Evolutionary conservation across 257 asterid species (phyloP), one percentile per base, ranked within the genome.

Genomic region (Solanum medicagineum): DNA sequence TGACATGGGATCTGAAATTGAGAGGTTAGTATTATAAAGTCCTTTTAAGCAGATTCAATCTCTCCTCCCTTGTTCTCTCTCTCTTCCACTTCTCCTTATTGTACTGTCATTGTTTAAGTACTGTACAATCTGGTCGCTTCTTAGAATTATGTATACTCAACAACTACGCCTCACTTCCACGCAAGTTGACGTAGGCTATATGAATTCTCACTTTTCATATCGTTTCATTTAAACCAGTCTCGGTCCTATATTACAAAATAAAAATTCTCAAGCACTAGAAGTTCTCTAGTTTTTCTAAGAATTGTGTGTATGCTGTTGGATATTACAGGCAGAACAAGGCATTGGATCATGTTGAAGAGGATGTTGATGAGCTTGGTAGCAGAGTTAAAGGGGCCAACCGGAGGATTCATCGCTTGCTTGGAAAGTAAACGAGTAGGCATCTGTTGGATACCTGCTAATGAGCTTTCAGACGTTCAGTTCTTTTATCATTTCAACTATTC

Each of bases 1-100:
- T 42, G 93, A 89, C 87, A 91, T 91, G 93, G 92, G 92, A 53
- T 84, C 88, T 22, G 92, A 91, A 84, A 85, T 90, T 59, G 91
- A 85, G 62, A 87, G 87, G 92, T 90, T n/a, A 40, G 82, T 77
- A 14, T 24, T 22, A 47, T 24, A 7, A 7, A 4, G 6, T 44
- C 32, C n/a, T 24, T 22, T 55, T 13, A 6, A n/a, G 26, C 26
- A 47, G 12, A 73, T 73, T 73, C 40, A 47, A 6, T 49, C 71
- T 59, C 63, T 26, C 10, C 59, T 20, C 56, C 51, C 32, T 45
- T n/a, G 4, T 8, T 55, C 7, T 42, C 14, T 24, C 29, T 45
- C 13, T 24, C 22, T 6, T 73, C 42, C 40, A 36, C 36, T 10
- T 12, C 59, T 36, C 40, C 32, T 51, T 44, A 77, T 7, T 45